A percentile compares a stretch with the other conserved stretches of the same genome.
Evolutionary conservation across 495 filamentous ascomycete species (phyloP).

Genomic region (Talaromyces borbonicus): DNA sequence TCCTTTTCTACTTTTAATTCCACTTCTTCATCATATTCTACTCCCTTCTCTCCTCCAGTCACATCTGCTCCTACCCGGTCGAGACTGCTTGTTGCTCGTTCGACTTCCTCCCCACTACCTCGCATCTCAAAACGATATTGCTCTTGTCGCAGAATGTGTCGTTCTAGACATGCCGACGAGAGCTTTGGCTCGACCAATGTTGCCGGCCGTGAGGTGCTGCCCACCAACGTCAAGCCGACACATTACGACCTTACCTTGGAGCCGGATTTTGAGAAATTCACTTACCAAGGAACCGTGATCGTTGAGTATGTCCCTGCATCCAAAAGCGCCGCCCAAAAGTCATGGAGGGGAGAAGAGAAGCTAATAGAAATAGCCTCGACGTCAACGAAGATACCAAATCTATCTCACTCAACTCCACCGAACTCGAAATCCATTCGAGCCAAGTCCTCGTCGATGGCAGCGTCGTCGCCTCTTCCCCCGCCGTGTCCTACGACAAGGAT

Average conservation of each 20-base stretch:
- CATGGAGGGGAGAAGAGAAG: neutral
- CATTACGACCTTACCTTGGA: conserved; percentile 61
- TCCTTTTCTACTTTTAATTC: neutral
- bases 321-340: neutral
- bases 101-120: conserved; percentile 20
- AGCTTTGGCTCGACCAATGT: conserved; percentile 36
- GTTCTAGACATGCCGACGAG: conserved; percentile 29
- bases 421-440: conserved; percentile 74
- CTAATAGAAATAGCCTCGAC: conserved; percentile 46
- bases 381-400: conserved; percentile 76
- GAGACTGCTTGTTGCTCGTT: conserved; percentile 17
- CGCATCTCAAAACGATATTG: conserved; percentile 35
- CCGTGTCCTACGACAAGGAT: conserved; percentile 47
- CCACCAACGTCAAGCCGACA: conserved; percentile 56
- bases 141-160: conserved; percentile 43
- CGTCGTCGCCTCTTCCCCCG: conserved; percentile 41
- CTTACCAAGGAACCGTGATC: conserved; percentile 51
- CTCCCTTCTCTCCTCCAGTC: conserved; percentile 1
- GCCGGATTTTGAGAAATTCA: conserved; percentile 54
- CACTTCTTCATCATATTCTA: neutral
- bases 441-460: conserved; percentile 43
- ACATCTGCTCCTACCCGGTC: conserved; percentile 9
- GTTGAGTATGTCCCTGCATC: conserved; percentile 48
- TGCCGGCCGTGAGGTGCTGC: conserved; percentile 52
- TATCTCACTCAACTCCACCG: conserved; percentile 77